phyloP scores from a whole-genome alignment of 441 rosid species.

The Jatropha multifida region DNA sequence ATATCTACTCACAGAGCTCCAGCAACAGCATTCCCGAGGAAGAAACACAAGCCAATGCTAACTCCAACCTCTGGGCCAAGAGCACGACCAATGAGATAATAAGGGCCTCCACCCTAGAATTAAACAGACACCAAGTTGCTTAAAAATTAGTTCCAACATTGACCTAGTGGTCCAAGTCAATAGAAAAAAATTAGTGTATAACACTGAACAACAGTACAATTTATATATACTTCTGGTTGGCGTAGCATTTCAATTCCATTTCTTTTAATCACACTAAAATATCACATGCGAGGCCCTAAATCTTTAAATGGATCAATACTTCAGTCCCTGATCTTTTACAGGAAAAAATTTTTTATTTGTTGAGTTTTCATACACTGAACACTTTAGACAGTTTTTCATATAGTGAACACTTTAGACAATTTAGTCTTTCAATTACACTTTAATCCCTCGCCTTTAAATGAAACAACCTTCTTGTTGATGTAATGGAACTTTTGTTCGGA shows the following conservation, averaged over 20 bases:
- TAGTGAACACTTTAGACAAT: too few relatives aligned
- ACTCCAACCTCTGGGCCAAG: conserved; percentile 99
- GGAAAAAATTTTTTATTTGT: too few relatives aligned
- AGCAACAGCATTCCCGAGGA: conserved; percentile 99
- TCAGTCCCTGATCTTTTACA: too few relatives aligned
- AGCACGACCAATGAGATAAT: conserved; percentile 99
- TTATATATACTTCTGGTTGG: too few relatives aligned
- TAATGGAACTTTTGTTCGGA: too few relatives aligned
- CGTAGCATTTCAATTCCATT: too few relatives aligned
- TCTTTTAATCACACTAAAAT: too few relatives aligned
- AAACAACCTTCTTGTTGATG: too few relatives aligned
- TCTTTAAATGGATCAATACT: background rate
- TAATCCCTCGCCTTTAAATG: too few relatives aligned
- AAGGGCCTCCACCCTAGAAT: conserved; percentile 96
- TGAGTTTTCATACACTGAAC: too few relatives aligned
- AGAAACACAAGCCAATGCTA: conserved; percentile 98
- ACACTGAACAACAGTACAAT: conserved; percentile 1
- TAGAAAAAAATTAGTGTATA: background rate
- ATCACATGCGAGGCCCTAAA: background rate
- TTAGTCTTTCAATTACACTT: too few relatives aligned
- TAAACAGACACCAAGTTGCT: conserved; percentile 22
- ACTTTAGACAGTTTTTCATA: too few relatives aligned
- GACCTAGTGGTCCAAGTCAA: background rate
- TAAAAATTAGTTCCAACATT: conserved; percentile 7
- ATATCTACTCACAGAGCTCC: conserved; percentile 92